Evolutionary conservation across 805 yeast species (phyloP), one percentile per base, ranked within the genome.

Genomic region (Komagataella pseudopastoris): DNA sequence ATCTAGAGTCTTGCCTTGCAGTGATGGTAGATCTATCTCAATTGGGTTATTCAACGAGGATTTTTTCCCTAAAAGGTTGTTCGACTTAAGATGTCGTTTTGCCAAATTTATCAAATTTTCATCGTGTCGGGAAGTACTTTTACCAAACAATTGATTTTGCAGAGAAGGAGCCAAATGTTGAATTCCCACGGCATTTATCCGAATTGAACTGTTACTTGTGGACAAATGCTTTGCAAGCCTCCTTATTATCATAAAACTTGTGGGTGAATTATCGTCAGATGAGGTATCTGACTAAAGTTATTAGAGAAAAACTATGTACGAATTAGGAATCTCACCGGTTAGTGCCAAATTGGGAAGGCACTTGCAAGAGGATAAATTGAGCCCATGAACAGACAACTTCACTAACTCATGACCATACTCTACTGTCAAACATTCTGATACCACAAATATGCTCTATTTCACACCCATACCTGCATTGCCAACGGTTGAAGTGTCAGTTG

Each of bases 131-230:
- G 60, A 62, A 53, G 54, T 8, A 56, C 58, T 46, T 51, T 51
- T 49, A 5, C 82, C 85, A 61, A 87, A 88, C 1, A 88, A 61
- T 57, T 82, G 87, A 14, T 59, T 54, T 52, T 81, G 89, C 10
- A 88, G 62, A 0, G 69, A 68, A 3, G 68, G 64, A 0, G 93
- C 79, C 18, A 88, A 67, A 56, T 86, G 84, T 60, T 88, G 96
- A 23, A 88, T 85, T 0, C 95, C 95, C 6, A 85, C 84, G 17
- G 83, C 83, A 61, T 86, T 88, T 30, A 84, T 66, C 43, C 88
- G 63, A 6, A 84, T 86, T 49, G 39, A 30, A 30, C 39, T 30
- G 10, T 30, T 30, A 30, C 12, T 30, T 8, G 39, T 30, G 39
- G n/a, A 30, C 39, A 30, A 30, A 30, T 30, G 39, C 39, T n/a